These are phyloP conservation scores for Jimgerdemannia lactiflua DNA, from an alignment of 192 early-diverging fungal genomes.

Conservation along the genomic window DNA sequence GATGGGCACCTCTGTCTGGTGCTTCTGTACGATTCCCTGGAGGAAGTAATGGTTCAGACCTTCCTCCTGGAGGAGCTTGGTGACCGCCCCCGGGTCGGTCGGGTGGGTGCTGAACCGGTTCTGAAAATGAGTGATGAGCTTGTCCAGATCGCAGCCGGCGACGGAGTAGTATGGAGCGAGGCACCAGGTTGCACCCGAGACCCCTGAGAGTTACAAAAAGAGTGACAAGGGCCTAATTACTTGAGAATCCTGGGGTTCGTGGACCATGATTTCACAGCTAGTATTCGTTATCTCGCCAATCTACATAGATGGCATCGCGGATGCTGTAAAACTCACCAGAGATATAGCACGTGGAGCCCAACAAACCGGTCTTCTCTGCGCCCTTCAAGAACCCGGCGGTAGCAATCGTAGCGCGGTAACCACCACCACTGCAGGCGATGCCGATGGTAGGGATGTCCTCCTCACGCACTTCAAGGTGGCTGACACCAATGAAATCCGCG, in stretches of 20 bases:
- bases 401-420: constrained; percentile 81
- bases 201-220: constrained; percentile 38
- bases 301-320: too few relatives aligned
- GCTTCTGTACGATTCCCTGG: too few relatives aligned
- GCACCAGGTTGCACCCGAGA: constrained; percentile 62
- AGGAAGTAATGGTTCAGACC: too few relatives aligned
- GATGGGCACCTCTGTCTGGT: too few relatives aligned
- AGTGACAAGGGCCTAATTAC: constrained; percentile 22
- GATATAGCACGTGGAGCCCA: constrained; percentile 68
- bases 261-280: constrained; percentile 35
- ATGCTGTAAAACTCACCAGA: constrained; percentile 54
- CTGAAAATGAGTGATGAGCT: constrained; percentile 30
- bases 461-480: constrained; percentile 54
- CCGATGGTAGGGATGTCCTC: constrained; percentile 73
- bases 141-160: constrained; percentile 28
- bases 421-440: constrained; percentile 75
- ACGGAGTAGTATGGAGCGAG: constrained; percentile 44
- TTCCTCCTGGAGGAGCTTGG: too few relatives aligned
- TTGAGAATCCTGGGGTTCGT: constrained; percentile 10
- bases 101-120: constrained; percentile 42
- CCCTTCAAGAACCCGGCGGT: constrained; percentile 65
- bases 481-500: constrained; percentile 73
- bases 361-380: constrained; percentile 59
- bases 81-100: too few relatives aligned
- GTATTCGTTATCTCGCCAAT: background rate